Conservation (phyloP, 352 stramenopile genomes). For the Globisporangium perplexum region DNA sequence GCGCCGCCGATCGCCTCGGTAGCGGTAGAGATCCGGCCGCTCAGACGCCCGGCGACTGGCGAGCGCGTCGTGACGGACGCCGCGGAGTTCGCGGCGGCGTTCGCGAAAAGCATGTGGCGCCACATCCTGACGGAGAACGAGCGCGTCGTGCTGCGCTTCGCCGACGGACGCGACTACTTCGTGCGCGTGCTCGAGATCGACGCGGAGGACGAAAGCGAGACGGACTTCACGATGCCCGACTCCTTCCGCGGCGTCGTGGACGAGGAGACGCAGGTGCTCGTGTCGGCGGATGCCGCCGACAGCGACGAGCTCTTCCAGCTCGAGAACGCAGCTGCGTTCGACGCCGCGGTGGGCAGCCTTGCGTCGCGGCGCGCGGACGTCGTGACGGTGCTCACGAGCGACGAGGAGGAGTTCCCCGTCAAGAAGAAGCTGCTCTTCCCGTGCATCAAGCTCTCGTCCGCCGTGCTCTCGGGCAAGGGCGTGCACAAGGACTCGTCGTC, state of each 20-base stretch:
- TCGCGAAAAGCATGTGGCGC: constrained; percentile 47
- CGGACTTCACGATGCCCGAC: constrained; percentile 82
- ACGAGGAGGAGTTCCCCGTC: constrained; percentile 87
- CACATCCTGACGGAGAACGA: constrained; percentile 79
- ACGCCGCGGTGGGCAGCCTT: constrained; percentile 16
- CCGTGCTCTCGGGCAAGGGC: constrained; percentile 64
- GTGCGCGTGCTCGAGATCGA: constrained; percentile 68
- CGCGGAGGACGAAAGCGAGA: constrained; percentile 64
- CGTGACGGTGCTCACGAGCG: constrained; percentile 71
- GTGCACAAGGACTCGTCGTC: constrained; percentile 67
- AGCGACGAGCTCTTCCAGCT: constrained; percentile 27
- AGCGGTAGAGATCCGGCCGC: constrained; percentile 64
- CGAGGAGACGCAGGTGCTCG: constrained; percentile 49
- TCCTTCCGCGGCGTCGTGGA: constrained; percentile 67
- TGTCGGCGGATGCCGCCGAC: constrained; percentile 45
- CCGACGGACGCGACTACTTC: constrained; percentile 53
- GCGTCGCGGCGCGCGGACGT: constrained; percentile 50
- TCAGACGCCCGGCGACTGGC: constrained; percentile 7
- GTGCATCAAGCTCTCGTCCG: constrained; percentile 84
- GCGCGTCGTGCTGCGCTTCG: constrained; percentile 49
- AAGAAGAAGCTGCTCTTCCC: constrained; percentile 86
- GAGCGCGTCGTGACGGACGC: constrained; percentile 32
- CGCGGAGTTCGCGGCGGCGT: constrained; percentile 39
- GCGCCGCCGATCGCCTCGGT: constrained; percentile 35
- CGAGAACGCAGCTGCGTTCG: constrained; percentile 22